Conservation (phyloP, 164 flowering plant species). For the Vitis riparia region DNA sequence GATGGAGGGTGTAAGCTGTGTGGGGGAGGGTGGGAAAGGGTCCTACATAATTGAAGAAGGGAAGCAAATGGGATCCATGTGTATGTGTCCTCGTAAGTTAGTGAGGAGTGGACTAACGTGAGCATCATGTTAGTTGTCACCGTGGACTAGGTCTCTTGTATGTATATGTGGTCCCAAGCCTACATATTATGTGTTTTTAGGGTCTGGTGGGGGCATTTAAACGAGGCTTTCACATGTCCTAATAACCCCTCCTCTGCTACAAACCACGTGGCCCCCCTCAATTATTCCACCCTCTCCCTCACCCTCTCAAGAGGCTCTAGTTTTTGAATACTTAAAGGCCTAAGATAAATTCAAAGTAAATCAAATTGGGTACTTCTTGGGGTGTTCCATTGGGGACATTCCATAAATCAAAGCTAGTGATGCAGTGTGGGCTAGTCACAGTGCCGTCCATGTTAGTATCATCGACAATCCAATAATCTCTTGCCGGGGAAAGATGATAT, state of each 20-base stretch:
- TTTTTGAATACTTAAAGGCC: too few relatives aligned
- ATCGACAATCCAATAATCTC: neutral
- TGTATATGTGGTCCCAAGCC: constrained; percentile 16
- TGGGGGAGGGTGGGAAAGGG: constrained; percentile 6
- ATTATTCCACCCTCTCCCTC: constrained; percentile 10
- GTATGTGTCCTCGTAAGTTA: constrained; percentile 23
- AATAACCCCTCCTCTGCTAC: constrained; percentile 48
- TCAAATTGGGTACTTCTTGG: neutral
- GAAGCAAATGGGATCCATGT: constrained; percentile 26
- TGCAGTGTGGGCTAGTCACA: too few relatives aligned
- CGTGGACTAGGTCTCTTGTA: constrained; percentile 9
- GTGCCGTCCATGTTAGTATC: neutral
- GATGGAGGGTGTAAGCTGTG: neutral
- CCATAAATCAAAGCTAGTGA: too few relatives aligned
- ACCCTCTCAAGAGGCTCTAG: neutral
- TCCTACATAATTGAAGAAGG: constrained; percentile 22
- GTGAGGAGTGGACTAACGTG: constrained; percentile 33
- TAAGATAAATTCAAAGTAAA: neutral
- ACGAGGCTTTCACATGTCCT: constrained; percentile 53
- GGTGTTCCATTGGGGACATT: too few relatives aligned
- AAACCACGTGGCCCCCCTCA: constrained; percentile 46
- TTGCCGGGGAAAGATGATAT: neutral
- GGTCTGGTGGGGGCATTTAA: constrained; percentile 37
- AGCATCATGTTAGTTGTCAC: constrained; percentile 52
- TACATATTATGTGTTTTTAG: constrained; percentile 11